Evolutionary conservation across 2,329 filamentous ascomycete species (phyloP).

Genomic region (Botrytis tulipae): DNA sequence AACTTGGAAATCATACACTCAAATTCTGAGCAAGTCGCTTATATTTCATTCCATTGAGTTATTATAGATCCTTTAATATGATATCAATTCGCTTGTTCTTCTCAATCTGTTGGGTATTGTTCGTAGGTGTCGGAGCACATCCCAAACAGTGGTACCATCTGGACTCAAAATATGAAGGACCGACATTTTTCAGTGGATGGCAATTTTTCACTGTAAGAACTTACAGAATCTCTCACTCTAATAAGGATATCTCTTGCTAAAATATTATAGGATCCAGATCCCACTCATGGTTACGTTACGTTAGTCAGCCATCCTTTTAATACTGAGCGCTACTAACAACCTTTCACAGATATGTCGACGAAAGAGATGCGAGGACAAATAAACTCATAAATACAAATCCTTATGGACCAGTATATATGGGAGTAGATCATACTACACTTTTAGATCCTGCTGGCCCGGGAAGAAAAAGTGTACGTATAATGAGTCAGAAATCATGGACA

Average conservation of each 20-base stretch:
- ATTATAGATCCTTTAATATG: neutral
- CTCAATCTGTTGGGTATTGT: neutral
- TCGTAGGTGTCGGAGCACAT: neutral
- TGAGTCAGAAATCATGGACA: constrained; percentile 60
- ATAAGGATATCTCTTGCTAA: neutral
- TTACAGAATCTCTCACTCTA: rapidly evolving
- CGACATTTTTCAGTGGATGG: neutral
- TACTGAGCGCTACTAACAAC: neutral
- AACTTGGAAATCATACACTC: neutral
- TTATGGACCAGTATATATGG: neutral
- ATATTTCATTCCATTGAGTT: neutral
- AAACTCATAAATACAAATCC: neutral
- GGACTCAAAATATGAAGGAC: neutral
- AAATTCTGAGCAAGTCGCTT: neutral
- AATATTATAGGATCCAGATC: neutral
- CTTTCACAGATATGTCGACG: neutral
- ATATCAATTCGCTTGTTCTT: neutral
- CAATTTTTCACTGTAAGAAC: neutral
- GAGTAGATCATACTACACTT: neutral
- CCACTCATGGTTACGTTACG: neutral
- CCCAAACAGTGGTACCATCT: neutral
- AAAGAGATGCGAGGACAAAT: neutral
- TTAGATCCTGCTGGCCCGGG: constrained; percentile 4
- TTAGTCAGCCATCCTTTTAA: neutral
- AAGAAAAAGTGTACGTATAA: constrained; percentile 60